A percentile compares a stretch with the other conserved stretches of the same genome.
Conservation (phyloP, 2,329 filamentous ascomycete genomes). For the Hypoxylon sp. region DNA sequence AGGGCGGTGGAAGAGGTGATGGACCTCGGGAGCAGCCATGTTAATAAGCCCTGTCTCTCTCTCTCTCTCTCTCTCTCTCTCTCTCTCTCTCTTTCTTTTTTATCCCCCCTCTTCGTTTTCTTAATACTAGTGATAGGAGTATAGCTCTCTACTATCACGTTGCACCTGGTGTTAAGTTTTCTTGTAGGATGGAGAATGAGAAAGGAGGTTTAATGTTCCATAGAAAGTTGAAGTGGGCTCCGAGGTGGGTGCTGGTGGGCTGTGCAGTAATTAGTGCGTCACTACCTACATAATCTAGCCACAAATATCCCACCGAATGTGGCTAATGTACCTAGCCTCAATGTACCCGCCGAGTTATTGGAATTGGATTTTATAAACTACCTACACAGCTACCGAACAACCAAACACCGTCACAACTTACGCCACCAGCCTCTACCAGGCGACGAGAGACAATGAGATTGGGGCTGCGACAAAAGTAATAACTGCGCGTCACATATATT, state of each 20-base stretch:
- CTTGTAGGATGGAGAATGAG: conserved; percentile 1
- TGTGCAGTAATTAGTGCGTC: conserved; percentile 15
- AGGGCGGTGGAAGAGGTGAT: conserved; percentile 96
- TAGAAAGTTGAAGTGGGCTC: background rate
- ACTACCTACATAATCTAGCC: conserved; percentile 16
- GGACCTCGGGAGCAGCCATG: conserved; percentile 91
- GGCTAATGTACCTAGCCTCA: background rate
- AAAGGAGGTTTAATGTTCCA: conserved; percentile 2
- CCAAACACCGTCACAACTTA: conserved; percentile 9
- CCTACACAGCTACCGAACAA: no score
- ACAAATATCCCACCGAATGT: conserved; percentile 12
- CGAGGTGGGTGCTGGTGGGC: conserved; percentile 8
- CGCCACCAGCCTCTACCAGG: conserved; percentile 1
- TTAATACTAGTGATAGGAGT: conserved; percentile 79
- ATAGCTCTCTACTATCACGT: conserved; percentile 95
- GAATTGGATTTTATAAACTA: conserved; percentile 4
- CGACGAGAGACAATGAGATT: conserved; percentile 5
- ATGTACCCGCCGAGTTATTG: conserved; percentile 1
- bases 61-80: background rate
- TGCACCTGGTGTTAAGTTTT: conserved; percentile 18
- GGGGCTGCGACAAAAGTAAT: conserved; percentile 1
- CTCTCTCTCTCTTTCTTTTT: background rate
- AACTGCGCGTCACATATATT: conserved; percentile 1
- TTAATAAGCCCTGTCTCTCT: conserved; percentile 68
- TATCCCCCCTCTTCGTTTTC: background rate